Conservation (phyloP, 495 filamentous ascomycete genomes). For the Amphirosellinia nigrospora region DNA sequence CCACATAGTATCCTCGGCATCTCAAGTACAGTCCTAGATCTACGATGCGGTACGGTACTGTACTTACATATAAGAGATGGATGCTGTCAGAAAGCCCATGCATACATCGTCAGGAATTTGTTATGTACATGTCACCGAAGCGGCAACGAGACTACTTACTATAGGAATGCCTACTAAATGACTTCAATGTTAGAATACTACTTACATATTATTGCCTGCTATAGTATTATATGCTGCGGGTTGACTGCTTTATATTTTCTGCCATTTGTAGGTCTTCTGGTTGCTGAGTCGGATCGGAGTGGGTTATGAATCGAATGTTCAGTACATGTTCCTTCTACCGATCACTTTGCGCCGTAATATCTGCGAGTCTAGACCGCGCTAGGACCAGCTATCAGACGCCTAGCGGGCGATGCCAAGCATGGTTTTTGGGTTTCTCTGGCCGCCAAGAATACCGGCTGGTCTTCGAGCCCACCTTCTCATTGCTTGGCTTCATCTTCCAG, state of each 20-base stretch:
- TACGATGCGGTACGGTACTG: too few species aligned
- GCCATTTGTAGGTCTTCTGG: neutral
- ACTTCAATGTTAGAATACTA: too few species aligned
- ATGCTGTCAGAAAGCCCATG: conserved; percentile 1
- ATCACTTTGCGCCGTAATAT: neutral
- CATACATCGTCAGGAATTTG: neutral
- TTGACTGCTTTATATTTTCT: too few species aligned
- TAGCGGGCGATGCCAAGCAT: conserved; percentile 13
- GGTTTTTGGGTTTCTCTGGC: neutral
- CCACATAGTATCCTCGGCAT: neutral
- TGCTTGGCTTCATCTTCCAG: neutral
- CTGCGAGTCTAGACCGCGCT: conserved; percentile 18
- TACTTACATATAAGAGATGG: neutral
- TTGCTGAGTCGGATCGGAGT: neutral
- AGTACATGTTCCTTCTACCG: conserved; percentile 4
- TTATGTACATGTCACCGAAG: neutral
- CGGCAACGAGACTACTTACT: too few species aligned
- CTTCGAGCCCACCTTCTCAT: neutral
- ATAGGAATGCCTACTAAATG: too few species aligned
- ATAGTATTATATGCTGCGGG: neutral
- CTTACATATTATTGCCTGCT: neutral
- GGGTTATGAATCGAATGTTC: neutral
- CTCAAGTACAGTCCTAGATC: neutral
- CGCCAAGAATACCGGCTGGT: conserved; percentile 10
- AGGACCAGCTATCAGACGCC: neutral